Percentiles rank a stretch among this genome's conserved stretches.
These are phyloP conservation scores for Pyrenochaeta sp. DNA, from an alignment of 2,329 filamentous ascomycete species.

Conservation along the genomic window DNA sequence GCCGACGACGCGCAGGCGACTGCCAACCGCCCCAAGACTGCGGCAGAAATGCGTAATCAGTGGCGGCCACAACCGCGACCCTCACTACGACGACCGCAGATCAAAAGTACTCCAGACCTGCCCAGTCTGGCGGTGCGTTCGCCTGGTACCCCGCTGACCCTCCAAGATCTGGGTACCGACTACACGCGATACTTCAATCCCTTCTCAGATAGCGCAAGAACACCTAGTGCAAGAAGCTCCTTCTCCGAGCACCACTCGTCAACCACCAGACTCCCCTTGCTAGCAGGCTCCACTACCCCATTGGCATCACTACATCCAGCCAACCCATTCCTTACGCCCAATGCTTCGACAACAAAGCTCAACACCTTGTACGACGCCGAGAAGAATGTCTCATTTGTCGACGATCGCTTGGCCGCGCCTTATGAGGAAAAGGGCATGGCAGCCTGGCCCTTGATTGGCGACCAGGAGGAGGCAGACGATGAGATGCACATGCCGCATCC, in stretches of 20 bases:
- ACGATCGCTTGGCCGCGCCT: constrained; percentile 58
- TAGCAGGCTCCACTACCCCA: constrained; percentile 24
- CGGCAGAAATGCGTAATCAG: constrained; percentile 4
- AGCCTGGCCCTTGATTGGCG: constrained; percentile 57
- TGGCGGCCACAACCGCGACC: constrained; percentile 23
- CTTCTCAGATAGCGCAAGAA: constrained; percentile 34
- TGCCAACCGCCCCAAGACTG: constrained; percentile 4
- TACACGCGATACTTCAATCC: constrained; percentile 49
- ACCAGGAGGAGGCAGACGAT: constrained; percentile 63
- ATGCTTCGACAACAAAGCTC: constrained; percentile 37
- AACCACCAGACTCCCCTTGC: constrained; percentile 6
- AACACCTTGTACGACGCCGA: constrained; percentile 32
- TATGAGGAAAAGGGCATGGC: constrained; percentile 53
- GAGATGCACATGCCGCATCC: constrained; percentile 62
- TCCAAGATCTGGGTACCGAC: constrained; percentile 43
- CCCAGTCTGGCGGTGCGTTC: constrained; percentile 11
- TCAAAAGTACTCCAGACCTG: constrained; percentile 30
- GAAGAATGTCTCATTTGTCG: constrained; percentile 51
- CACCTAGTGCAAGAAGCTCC: constrained; percentile 31
- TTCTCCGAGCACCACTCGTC: constrained; percentile 21
- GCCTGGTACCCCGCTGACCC: constrained; percentile 29
- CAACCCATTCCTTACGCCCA: constrained; percentile 42
- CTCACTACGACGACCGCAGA: constrained; percentile 13
- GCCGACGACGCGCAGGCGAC: constrained; percentile 5
- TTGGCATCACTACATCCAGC: constrained; percentile 12